phyloP scores from a whole-genome alignment of 176 grass and related monocot species.

The Lolium multiflorum region DNA sequence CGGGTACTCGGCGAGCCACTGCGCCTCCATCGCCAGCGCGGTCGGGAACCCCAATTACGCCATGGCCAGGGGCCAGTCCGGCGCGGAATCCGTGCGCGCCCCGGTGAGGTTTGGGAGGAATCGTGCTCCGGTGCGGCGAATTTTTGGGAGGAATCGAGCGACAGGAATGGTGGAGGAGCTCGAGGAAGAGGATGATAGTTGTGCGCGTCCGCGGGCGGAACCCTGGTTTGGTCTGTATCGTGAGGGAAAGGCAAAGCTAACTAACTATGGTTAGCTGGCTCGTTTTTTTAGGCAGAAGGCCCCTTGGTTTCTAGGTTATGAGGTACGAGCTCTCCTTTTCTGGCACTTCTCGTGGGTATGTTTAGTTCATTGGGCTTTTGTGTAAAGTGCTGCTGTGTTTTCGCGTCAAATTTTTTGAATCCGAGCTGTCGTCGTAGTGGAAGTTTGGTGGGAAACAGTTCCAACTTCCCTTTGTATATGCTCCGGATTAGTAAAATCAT shows the following conservation, averaged over 20 bases:
- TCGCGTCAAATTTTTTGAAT: slow-evolving; percentile 23
- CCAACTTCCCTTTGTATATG: not conserved
- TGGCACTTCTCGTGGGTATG: not conserved
- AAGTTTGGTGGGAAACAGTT: slow-evolving; percentile 45
- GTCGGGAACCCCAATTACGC: slow-evolving; percentile 39
- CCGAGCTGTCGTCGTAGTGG: not conserved
- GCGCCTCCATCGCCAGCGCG: slow-evolving; percentile 71
- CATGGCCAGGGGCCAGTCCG: slow-evolving; percentile 28
- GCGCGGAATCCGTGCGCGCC: not conserved
- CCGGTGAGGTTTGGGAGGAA: not conserved
- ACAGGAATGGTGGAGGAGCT: not conserved
- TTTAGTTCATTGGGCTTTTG: not conserved
- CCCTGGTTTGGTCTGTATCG: slow-evolving; percentile 41
- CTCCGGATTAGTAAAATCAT: not conserved
- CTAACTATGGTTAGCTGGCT: slow-evolving; percentile 49
- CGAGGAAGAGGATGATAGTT: slow-evolving; percentile 29
- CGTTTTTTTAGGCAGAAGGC: slow-evolving; percentile 13
- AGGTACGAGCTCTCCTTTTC: not conserved
- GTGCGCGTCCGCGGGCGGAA: slow-evolving; percentile 54
- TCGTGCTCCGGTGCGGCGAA: not conserved
- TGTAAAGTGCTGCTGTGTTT: not conserved
- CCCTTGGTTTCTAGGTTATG: not conserved
- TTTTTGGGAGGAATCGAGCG: too few species aligned
- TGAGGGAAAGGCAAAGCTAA: slow-evolving; percentile 7
- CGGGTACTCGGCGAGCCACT: slow-evolving; percentile 85